Evolutionary conservation across 2,329 filamentous ascomycete genomes (phyloP), one percentile per base, ranked within the genome.

Genomic region (Ceratocystis albifundus): DNA sequence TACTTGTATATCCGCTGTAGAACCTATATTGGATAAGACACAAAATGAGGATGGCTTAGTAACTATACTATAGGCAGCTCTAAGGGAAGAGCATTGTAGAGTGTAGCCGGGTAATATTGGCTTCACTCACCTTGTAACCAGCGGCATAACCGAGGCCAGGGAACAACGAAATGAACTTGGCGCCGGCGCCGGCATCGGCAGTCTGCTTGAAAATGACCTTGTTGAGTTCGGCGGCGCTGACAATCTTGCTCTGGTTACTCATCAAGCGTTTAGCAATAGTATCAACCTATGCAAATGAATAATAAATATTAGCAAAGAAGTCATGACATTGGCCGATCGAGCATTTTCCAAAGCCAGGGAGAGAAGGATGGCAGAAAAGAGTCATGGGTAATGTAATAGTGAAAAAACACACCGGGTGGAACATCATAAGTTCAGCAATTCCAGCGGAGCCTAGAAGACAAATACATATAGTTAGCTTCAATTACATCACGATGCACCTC

Each of bases 1-100:
- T 96, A 99, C 80, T 99, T 99, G 84, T 99, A 99, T 75, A 99
- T 86, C 76, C 94, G 84, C 83, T 99, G 94, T 66, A 96, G 84
- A 69, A 97, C 82, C 84, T 87, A 46, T 66, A 25, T 46, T 55
- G 48, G 10, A 15, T 8, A 30, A 30, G n/a, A 17, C 17, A 57
- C 8, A 57, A 41, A 28, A 48, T 17, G 10, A 44, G 46, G 32
- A 32, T 5, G 4, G 12, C 20, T 62, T 17, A 57, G 53, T 25
- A 28, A 32, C 22, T 1, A 4, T 53, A 8, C n/a, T 7, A 53
- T 7, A 22, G 1, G 17, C 48, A 53, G 48, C 17, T 22, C 36
- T 41, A 12, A 41, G 36, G 36, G 36, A 41, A 41, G 36, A 41
- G 36, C 36, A 41, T 12, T 15, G 10, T 41, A 15, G 12, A 41